These are phyloP conservation scores for Erythrobasidium hasegawianum DNA, from an alignment of 1,284 basidiomycete species.

Conservation along the genomic window DNA sequence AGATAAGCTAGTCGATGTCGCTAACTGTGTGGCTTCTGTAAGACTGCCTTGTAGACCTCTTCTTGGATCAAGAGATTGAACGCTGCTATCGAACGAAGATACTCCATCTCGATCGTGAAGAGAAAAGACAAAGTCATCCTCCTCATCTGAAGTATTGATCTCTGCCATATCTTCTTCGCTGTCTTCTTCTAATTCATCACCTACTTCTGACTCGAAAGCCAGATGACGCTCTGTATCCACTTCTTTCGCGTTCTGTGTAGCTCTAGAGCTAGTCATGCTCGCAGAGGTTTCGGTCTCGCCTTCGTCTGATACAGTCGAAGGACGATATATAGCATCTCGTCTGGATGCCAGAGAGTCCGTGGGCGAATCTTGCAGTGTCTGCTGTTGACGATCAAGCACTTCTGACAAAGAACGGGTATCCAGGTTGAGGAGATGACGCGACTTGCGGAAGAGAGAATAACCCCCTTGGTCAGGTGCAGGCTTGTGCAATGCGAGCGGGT, in stretches of 20 bases:
- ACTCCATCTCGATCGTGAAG: constrained; percentile 11
- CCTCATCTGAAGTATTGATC: constrained; percentile 10
- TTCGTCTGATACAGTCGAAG: too few relatives aligned
- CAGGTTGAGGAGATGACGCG: neutral
- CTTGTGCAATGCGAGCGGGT: constrained; percentile 4
- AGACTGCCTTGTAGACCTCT: neutral
- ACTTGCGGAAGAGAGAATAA: neutral
- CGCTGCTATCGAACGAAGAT: neutral
- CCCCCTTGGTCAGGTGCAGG: neutral
- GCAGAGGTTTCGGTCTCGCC: too few relatives aligned
- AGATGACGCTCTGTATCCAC: too few relatives aligned
- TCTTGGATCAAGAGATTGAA: neutral
- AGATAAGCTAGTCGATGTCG: constrained; percentile 7
- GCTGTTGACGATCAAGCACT: neutral
- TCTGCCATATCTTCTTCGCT: constrained; percentile 3
- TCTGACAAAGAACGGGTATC: neutral
- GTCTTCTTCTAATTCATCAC: constrained; percentile 3
- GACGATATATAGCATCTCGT: too few relatives aligned
- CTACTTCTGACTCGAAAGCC: neutral
- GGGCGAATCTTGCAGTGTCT: neutral
- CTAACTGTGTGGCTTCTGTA: neutral
- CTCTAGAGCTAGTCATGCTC: too few relatives aligned
- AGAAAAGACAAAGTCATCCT: constrained; percentile 33
- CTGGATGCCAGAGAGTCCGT: neutral
- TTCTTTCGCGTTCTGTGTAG: too few relatives aligned